Evolutionary conservation across 768 basidiomycete genomes (phyloP), one percentile per base, ranked within the genome.

Genomic region (Clavaria fumosa): DNA sequence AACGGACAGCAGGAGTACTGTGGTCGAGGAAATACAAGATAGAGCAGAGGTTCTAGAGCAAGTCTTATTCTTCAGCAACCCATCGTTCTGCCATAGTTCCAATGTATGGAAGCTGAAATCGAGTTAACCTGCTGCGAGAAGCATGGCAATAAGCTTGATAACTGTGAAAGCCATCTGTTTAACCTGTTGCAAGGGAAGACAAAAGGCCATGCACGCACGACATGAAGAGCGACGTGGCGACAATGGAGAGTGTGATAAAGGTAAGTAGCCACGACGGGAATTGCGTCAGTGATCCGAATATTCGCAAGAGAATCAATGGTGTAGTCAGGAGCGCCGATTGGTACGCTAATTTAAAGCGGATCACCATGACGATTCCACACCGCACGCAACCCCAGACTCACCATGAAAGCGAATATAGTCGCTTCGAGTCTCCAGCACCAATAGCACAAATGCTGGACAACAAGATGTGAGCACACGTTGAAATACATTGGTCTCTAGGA

Each of bases 331-430:
- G 61, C 3, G 78, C 80, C 7, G 80, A 80, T 56, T 84, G 82
- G 50, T 84, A 84, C 21, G 78, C 83, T 86, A 50, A 15, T 37
- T 21, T 3, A 37, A 34, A 34, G 38, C 22, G 18, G n/a, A n/a
- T n/a, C n/a, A 34, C 7, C 17, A 18, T 28, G 34, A 2, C 14
- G 7, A 33, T 39, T 9, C n/a, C 18, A 23, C 5, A 23, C 4
- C 5, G 32, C 37, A 35, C 38, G 24, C 22, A 38, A 31, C 21
- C 31, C 34, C 7, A 43, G 9, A 14, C 15, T 48, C 37, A 79
- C 80, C 77, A 51, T 82, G 80, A 52, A 83, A 84, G 37, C 82
- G 72, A 41, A 83, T 71, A 44, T 71, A 78, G 53, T 83, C 76
- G 47, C 78, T 79, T 43, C 70, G 68, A 7, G 75, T 85, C 56